Evolutionary conservation across 2,329 filamentous ascomycete species (phyloP), one percentile per base, ranked within the genome.

Genomic region (Pseudogymnoascus sp.): DNA sequence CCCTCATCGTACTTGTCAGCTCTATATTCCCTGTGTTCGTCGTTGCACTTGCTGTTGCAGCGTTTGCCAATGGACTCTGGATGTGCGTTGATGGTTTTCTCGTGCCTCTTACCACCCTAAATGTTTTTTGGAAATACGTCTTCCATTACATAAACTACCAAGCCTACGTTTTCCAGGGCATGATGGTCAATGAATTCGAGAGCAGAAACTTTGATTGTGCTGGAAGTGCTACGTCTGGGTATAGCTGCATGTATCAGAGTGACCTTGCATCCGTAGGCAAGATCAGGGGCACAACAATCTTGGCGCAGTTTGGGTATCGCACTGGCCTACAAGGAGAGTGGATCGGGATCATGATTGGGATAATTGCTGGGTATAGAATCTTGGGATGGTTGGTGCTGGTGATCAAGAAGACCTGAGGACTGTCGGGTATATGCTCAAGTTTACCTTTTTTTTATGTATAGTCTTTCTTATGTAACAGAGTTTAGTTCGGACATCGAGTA

Each of bases 61-160:
- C 90, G 0, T 93, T 93, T 70, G 87, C 88, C 31, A 94, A 93
- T 73, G 90, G 90, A 0, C 78, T 94, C 14, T 94, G 90, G 90
- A 93, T 93, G 90, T 85, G 83, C 62, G 88, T 91, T 2, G 84
- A 87, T 62, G 90, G 90, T 0, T 93, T 93, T 76, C 81, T 93
- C 73, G 89, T 93, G 3, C 82, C 84, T 6, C 84, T 86, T 8
- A 82, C 78, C 1, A 82, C 86, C 2, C 80, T 93, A 56, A 93
- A 94, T 74, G 82, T 81, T 4, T 94, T 94, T 69, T 93, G 88
- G 84, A 84, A 86, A 72, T 93, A 93, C 69, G 88, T 88, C n/a
- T 92, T 92, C 69, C 87, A 92, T 71, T 92, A 91, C 74, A 91
- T 91, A 71, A 88, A 93, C 72, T 93, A 93, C 71, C 89, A 92